Base-by-base conservation (phyloP, 228 moss, liverwort and hornwort genomes). In the Sphagnum magellanicum region DNA sequence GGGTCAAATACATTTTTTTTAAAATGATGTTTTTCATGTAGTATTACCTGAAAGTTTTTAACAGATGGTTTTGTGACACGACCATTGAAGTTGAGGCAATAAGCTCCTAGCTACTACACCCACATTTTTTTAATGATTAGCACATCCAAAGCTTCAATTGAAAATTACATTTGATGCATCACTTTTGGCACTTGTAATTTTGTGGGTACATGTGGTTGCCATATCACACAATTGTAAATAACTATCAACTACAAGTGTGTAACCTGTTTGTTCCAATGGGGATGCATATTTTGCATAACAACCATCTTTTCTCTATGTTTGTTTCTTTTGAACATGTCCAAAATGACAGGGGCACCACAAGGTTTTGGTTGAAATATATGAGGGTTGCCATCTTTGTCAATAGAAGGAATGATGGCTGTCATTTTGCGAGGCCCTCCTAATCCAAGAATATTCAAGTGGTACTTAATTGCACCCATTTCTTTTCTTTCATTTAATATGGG, bases 71-170 rank as follows among this genome's bases (percentile, higher is more conserved):
- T 76, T 69, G 88, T 93, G 55, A 87, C 97, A 5, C 90, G 87
- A 49, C 97, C 93, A 72, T 89, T 80, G 68, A 93, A 98, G 68
- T 93, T 88, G 65, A 98, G 91, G 73, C 88, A 88, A 67, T 84
- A 91, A 65, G 82, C 90, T 72, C 83, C 81, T 70, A 90, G 76
- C 91, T 97, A 84, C 50, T 66, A 64, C 1, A 61, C 52, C 10
- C 55, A 67, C n/a, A 32, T 32, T 32, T 1, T 1, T 1, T 1
- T 32, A 32, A 3, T 32, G 1, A 32, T 32, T 1, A 32, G 3
- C 32, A 32, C 32, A 32, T 32, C 32, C 1, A 32, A 32, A 32
- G 32, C 32, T 32, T 32, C 3, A 32, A 32, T 32, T 32, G 32
- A 32, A 32, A 32, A 32, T 32, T 32, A 2, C 32, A 32, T 32